A percentile compares a stretch with the other conserved stretches of the same genome.
These are phyloP conservation scores for Microcyclospora pomicola DNA, from an alignment of 2,329 filamentous ascomycete species.

Conservation along the genomic window DNA sequence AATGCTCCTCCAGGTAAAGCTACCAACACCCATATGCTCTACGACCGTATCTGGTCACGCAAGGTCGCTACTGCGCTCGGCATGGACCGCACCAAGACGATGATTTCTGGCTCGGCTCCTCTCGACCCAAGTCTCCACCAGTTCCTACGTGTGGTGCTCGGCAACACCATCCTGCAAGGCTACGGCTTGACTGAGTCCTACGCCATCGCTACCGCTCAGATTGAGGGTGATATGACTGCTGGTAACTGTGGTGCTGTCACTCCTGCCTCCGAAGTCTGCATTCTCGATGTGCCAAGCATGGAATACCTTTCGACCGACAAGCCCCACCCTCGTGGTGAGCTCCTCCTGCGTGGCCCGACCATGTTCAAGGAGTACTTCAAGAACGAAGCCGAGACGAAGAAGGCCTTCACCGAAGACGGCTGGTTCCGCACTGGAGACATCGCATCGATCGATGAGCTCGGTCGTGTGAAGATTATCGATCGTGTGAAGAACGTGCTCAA, in stretches of 20 bases:
- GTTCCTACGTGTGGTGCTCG: constrained; percentile 75
- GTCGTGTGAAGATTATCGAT: constrained; percentile 86
- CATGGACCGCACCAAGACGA: constrained; percentile 54
- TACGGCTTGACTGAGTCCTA: constrained; percentile 94
- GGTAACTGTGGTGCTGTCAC: constrained; percentile 71
- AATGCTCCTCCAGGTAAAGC: constrained; percentile 50
- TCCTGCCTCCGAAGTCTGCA: constrained; percentile 57
- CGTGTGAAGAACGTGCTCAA: constrained; percentile 99
- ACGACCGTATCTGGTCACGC: constrained; percentile 78
- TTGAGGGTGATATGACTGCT: constrained; percentile 53
- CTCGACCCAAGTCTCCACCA: constrained; percentile 78
- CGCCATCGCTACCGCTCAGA: constrained; percentile 59
- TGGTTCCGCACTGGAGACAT: constrained; percentile 98
- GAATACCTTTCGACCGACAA: constrained; percentile 82
- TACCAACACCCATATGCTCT: constrained; percentile 64
- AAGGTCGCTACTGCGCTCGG: constrained; percentile 78
- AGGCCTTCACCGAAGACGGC: constrained; percentile 70
- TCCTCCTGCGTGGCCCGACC: constrained; percentile 67
- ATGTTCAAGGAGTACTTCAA: constrained; percentile 82
- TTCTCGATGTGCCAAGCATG: constrained; percentile 82
- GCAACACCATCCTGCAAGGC: constrained; percentile 67
- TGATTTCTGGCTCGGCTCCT: constrained; percentile 82
- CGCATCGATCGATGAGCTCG: constrained; percentile 66
- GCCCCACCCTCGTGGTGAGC: constrained; percentile 78
- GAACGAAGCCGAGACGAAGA: constrained; percentile 74